Base-by-base conservation (phyloP, 306 rosid species). In the Quercus suber region DNA sequence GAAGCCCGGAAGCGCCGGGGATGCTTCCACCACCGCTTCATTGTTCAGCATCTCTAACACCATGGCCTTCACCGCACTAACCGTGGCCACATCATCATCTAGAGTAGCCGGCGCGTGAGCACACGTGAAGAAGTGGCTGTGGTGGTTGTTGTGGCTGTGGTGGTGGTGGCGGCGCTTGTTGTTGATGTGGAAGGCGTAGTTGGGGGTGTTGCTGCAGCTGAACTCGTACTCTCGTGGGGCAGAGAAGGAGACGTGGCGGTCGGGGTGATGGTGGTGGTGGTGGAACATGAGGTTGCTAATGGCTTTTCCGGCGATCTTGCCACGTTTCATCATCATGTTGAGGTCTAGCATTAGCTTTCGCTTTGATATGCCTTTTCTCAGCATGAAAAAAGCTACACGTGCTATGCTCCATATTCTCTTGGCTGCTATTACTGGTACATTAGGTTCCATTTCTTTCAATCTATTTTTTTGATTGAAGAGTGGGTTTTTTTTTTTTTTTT, bases 141-240 rank as follows among this genome's bases (percentile, higher is more conserved):
- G 23, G 23, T 23, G 23, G 23, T 23, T 23, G 23, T 23, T 23
- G 77, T 76, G 25, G 63, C 27, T 61, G 23, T 23, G 23, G 79
- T 78, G 77, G 73, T 61, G 82, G 67, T 78, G 85, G 63, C 85
- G 82, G 82, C 88, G 92, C 72, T 92, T 88, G 64, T 83, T 74
- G 11, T 49, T 18, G 41, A 84, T 58, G 75, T 87, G 83, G 59
- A 76, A 43, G 82, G 70, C 63, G 72, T 55, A 73, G 81, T 82
- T 68, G 55, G 97, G 98, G 13, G 93, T 93, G 90, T 85, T 89
- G 80, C 93, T 91, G 80, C 98, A 91, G 87, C 97, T 95, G 93
- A 95, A 95, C 81, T 95, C 97, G 52, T 11, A 45, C 52, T 45
- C 97, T 14, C 87, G 81, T 2, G 79, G 73, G 12, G 89, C 73